Percentiles rank a stretch among this genome's conserved stretches.
phyloP scores from a whole-genome alignment of 2,329 filamentous ascomycete species.

The Tolypocladium album region DNA sequence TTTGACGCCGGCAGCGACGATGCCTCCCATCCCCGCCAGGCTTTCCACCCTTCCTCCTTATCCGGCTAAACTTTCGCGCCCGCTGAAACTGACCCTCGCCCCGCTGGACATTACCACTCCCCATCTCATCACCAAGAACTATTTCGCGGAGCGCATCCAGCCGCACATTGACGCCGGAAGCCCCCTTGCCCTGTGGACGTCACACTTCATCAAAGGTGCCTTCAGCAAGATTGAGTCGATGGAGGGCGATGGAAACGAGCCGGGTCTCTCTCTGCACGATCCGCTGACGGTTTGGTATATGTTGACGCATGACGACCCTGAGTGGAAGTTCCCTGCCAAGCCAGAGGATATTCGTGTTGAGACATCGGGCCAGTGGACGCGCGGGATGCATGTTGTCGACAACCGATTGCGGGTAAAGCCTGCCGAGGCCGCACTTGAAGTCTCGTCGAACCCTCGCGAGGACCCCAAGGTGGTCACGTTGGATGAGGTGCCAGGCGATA shows the following conservation, averaged over 20 bases:
- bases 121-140: constrained; percentile 53
- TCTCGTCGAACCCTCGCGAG: constrained; percentile 29
- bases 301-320: constrained; percentile 46
- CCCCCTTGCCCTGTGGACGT: constrained; percentile 63
- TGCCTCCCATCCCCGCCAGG: constrained; percentile 55
- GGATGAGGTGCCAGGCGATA: constrained; percentile 57
- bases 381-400: constrained; percentile 84
- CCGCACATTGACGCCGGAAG: constrained; percentile 50
- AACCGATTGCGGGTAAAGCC: constrained; percentile 48
- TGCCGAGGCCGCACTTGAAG: constrained; percentile 27
- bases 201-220: constrained; percentile 60
- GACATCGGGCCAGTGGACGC: constrained; percentile 86
- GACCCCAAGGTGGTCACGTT: constrained; percentile 26
- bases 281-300: constrained; percentile 73
- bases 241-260: constrained; percentile 44
- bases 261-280: constrained; percentile 62
- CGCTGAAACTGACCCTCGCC: constrained; percentile 59
- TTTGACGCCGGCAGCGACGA: constrained; percentile 61
- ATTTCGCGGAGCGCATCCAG: constrained; percentile 46
- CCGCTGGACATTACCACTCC: constrained; percentile 68
- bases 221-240: constrained; percentile 59
- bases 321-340: constrained; percentile 45
- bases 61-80: constrained; percentile 50
- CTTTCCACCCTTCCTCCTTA: constrained; percentile 47
- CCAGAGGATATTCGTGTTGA: constrained; percentile 83